These are phyloP conservation scores for Geosmithia putterillii DNA, from an alignment of 2,329 filamentous ascomycete species.

Conservation along the genomic window DNA sequence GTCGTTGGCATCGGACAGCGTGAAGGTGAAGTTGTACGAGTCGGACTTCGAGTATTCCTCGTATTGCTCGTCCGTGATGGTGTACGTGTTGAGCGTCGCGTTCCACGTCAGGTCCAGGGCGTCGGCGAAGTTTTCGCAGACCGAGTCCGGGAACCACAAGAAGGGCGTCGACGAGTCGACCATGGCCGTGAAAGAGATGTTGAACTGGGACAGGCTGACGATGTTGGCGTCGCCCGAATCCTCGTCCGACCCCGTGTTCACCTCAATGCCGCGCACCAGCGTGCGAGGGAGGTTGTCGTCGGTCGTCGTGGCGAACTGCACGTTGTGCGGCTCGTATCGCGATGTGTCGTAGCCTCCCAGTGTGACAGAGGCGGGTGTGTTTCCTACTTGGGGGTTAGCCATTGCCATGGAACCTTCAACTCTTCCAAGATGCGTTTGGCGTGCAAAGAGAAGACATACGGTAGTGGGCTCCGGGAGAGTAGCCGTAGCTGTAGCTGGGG, in stretches of 20 bases:
- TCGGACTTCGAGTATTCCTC: constrained; percentile 27
- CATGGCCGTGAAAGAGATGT: constrained; percentile 34
- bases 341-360: constrained; percentile 59
- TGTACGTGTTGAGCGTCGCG: constrained; percentile 49
- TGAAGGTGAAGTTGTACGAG: constrained; percentile 43
- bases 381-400: constrained; percentile 12
- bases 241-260: constrained; percentile 9
- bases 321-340: constrained; percentile 48
- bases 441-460: constrained; percentile 26
- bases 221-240: constrained; percentile 3
- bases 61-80: constrained; percentile 46
- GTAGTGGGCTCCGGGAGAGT: constrained; percentile 65
- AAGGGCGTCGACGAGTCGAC: constrained; percentile 55
- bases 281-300: constrained; percentile 43
- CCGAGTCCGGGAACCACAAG: constrained; percentile 45
- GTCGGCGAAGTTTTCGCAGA: constrained; percentile 53
- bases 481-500: constrained; percentile 63
- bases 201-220: constrained; percentile 27
- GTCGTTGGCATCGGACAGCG: constrained; percentile 42
- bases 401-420: no score
- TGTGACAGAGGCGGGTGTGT: constrained; percentile 43
- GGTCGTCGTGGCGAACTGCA: constrained; percentile 44
- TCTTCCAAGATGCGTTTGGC: neutral
- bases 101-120: constrained; percentile 56
- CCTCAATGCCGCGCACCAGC: constrained; percentile 44